A percentile compares a stretch with the other conserved stretches of the same genome.
Evolutionary conservation across 2,329 filamentous ascomycete species (phyloP).

Genomic region (Colletotrichum cordylinicola): DNA sequence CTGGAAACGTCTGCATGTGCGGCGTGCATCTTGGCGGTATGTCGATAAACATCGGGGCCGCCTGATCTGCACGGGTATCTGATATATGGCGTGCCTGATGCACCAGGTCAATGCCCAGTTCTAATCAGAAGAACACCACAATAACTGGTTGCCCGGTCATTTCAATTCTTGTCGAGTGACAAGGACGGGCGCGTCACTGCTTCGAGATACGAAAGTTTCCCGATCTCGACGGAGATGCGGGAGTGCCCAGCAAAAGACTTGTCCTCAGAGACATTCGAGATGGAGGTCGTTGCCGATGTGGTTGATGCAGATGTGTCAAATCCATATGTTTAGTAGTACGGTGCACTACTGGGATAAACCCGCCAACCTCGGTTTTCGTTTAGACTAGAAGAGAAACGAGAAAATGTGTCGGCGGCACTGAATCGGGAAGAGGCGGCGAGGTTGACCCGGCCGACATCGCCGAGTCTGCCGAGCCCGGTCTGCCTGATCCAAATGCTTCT

Average conservation of each 20-base stretch:
- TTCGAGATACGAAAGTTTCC: not conserved
- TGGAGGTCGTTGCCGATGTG: not conserved
- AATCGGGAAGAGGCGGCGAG: not conserved
- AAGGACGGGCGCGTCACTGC: not conserved
- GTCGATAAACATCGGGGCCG: not conserved
- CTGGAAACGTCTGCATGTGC: not conserved
- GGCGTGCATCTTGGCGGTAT: not conserved
- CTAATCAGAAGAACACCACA: not conserved
- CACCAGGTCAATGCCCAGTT: not conserved
- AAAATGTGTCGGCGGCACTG: not conserved
- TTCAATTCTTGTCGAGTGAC: not conserved
- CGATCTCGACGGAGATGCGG: not conserved
- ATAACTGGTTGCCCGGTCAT: not conserved
- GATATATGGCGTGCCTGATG: not conserved
- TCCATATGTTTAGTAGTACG: too few relatives aligned
- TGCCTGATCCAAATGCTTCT: not conserved
- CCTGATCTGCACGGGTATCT: not conserved
- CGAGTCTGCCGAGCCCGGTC: not conserved
- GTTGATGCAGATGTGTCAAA: not conserved
- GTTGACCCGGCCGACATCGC: not conserved
- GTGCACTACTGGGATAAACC: too few relatives aligned
- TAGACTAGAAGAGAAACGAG: too few relatives aligned
- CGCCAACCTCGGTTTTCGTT: too few relatives aligned
- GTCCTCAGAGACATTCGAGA: not conserved
- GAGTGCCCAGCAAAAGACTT: not conserved